Evolutionary conservation across 495 filamentous ascomycete species (phyloP).

Genomic region (Friedmanniomyces simplex): DNA sequence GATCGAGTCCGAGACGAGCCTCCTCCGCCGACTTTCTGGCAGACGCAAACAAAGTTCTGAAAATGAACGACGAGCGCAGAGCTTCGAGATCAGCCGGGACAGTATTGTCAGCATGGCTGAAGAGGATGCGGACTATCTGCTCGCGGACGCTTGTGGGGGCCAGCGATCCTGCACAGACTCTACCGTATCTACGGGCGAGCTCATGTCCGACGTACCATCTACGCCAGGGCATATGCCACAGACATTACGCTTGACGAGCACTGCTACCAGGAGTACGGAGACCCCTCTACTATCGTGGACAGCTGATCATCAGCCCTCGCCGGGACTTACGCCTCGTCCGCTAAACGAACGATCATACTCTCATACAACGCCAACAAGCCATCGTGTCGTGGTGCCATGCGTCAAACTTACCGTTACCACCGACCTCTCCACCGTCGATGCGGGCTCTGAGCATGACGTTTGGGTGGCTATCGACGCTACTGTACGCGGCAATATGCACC

Average conservation of each 20-base stretch:
- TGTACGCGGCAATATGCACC: background rate
- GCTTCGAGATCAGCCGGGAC: conserved; percentile 13
- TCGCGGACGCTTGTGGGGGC: background rate
- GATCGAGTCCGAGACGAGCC: conserved; percentile 15
- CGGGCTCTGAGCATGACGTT: conserved; percentile 6
- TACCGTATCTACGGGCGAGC: conserved; percentile 1
- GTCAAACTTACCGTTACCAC: conserved; percentile 4
- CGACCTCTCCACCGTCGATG: conserved; percentile 4
- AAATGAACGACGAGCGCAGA: conserved; percentile 5
- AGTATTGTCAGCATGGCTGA: conserved; percentile 1
- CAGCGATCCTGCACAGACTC: background rate
- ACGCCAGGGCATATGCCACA: background rate
- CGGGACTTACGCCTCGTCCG: background rate
- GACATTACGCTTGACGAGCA: background rate
- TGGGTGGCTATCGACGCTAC: conserved; percentile 18
- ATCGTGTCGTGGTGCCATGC: conserved; percentile 4
- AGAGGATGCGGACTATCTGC: background rate
- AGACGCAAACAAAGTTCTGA: conserved; percentile 14
- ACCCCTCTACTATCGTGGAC: background rate
- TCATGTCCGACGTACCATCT: background rate
- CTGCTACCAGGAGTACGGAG: background rate
- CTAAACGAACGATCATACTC: too few species aligned
- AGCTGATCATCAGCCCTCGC: background rate
- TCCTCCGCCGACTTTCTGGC: conserved; percentile 16
- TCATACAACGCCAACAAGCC: background rate